Base-by-base conservation (phyloP, 495 filamentous ascomycete species). In the Astrocystis sublimbata region DNA sequence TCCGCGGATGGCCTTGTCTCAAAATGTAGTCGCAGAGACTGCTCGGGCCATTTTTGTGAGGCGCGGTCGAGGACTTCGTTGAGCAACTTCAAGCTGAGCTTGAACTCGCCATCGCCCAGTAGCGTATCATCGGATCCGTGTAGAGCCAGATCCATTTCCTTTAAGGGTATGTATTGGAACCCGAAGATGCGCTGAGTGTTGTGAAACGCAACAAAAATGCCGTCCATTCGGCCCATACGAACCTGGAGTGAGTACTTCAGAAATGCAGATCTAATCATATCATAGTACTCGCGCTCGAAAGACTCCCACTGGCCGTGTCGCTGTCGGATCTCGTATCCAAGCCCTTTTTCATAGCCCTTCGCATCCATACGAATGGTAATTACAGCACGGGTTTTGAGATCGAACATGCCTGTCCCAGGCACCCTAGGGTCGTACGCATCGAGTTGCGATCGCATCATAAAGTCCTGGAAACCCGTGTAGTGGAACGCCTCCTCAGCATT, bases 161-260 rank as follows among this genome's bases (percentile, higher is more conserved):
- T 66, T 13, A 97, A 73, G 58, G 86, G 85, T 56, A 99, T 79
- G 68, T 99, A 99, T 73, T 98, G 94, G 75, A 99, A 99, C 0
- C 94, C 94, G 70, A 99, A 99, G 43, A 99, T 96, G 35, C 92
- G 86, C 72, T 96, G 83, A 5, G 91, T 88, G 68, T 99, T 99
- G 76, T 99, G 94, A 72, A 87, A 98, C 12, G 96, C 96, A n/a
- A 97, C 91, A 66, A 97, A 98, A 51, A 98, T 97, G 52, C 94
- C 94, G 65, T 98, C 93, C 94, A 99, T 99, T 21, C 96, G 87
- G 28, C 94, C 94, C 81, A 98, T 92, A 23, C 94, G 87, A 35
- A 93, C 94, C 73, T 99, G 94, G 24, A 99, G 80, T 5, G 92
- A 96, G 71, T 99, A 99, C 68, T 98, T 98, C 59, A 99, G 78